These are phyloP conservation scores for Chenopodium suecicum DNA, from an alignment of 148 eudicot species.

Conservation along the genomic window DNA sequence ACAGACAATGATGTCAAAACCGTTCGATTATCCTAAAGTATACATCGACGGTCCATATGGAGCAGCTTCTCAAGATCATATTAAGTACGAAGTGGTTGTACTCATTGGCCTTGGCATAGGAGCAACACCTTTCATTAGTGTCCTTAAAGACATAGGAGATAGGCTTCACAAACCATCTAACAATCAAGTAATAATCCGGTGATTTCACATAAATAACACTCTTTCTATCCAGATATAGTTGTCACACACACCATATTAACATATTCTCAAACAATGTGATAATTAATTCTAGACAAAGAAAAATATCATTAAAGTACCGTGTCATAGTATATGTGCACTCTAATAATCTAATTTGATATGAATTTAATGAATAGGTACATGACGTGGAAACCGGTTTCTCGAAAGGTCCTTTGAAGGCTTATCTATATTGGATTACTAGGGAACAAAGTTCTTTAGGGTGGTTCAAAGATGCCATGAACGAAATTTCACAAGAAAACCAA, in stretches of 20 bases:
- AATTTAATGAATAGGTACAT: background rate
- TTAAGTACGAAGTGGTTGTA: conserved; percentile 32
- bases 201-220: background rate
- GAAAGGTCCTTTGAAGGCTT: conserved; percentile 31
- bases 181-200: conserved; percentile 18
- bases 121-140: conserved; percentile 39
- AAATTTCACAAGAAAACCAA: conserved; percentile 19
- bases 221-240: background rate
- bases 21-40: conserved; percentile 30
- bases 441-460: conserved; percentile 42
- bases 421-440: conserved; percentile 42
- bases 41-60: conserved; percentile 43
- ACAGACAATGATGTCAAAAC: conserved; percentile 28
- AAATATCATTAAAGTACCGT: background rate
- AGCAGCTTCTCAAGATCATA: conserved; percentile 41
- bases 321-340: too few species aligned
- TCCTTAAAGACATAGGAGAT: conserved; percentile 32
- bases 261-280: background rate
- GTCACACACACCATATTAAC: background rate
- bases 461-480: conserved; percentile 42
- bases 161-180: conserved; percentile 18
- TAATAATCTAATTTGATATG: too few species aligned
- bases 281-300: too few species aligned
- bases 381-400: background rate
- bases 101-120: conserved; percentile 43